Percentiles rank a stretch among this genome's conserved stretches.
phyloP scores from a whole-genome alignment of 2,329 filamentous ascomycete genomes.

The Phaeosphaeriaceae sp. region DNA sequence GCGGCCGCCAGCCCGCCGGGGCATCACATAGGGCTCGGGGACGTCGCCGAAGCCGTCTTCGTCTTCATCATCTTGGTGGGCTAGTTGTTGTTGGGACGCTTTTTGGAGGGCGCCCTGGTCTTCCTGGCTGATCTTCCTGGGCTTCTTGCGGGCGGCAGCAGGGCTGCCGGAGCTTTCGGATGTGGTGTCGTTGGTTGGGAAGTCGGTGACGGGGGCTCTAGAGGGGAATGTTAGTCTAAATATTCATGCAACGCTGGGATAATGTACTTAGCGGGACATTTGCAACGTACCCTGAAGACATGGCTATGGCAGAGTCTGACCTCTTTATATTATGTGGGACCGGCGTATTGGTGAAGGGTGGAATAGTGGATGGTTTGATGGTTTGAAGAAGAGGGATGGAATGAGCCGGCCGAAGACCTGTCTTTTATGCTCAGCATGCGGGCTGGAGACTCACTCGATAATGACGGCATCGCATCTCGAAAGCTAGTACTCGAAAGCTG shows the following conservation, averaged over 20 bases:
- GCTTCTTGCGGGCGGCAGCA: constrained; percentile 17
- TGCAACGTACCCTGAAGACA: constrained; percentile 24
- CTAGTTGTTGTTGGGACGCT: constrained; percentile 5
- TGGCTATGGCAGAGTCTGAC: constrained; percentile 15
- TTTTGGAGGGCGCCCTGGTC: constrained; percentile 13
- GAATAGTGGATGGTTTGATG: background rate
- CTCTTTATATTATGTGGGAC: constrained; percentile 5
- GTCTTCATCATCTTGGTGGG: background rate
- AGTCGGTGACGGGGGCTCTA: constrained; percentile 15
- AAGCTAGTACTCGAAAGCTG: background rate
- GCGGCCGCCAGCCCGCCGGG: constrained; percentile 13
- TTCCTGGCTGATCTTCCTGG: constrained; percentile 12
- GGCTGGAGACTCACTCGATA: background rate
- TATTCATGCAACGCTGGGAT: background rate
- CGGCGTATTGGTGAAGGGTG: constrained; percentile 1
- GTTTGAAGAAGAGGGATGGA: background rate
- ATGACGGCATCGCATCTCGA: background rate
- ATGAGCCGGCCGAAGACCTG: background rate
- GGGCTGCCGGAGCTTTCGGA: constrained; percentile 9
- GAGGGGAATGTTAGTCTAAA: constrained; percentile 7
- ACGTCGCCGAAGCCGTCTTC: constrained; percentile 16
- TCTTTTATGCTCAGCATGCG: background rate
- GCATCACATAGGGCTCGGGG: constrained; percentile 47
- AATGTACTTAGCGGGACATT: background rate
- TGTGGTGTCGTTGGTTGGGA: constrained; percentile 7